A percentile compares a stretch with the other conserved stretches of the same genome.
phyloP scores from a whole-genome alignment of 306 rosid genomes.

The Sophora flavescens region DNA sequence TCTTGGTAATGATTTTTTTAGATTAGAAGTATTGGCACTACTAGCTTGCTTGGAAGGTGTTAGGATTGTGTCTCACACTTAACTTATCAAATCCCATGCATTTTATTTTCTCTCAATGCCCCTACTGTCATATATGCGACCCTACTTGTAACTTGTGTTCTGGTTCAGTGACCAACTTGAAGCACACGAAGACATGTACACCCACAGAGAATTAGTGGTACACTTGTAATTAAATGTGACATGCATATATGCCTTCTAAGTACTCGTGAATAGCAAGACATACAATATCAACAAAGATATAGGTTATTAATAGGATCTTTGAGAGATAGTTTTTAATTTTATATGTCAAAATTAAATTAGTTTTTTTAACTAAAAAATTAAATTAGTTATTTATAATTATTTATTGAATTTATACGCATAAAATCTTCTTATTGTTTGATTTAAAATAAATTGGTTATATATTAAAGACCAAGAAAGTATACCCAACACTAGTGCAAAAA shows the following conservation, averaged over 20 bases:
- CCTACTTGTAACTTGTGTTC: conserved; percentile 23
- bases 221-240: conserved; percentile 16
- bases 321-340: too few species aligned
- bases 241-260: background rate
- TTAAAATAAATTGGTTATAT: background rate
- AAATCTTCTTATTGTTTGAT: background rate
- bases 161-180: conserved; percentile 38
- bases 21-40: conserved; percentile 26
- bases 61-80: background rate
- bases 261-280: background rate
- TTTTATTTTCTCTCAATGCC: conserved; percentile 25
- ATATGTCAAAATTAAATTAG: too few species aligned
- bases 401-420: too few species aligned
- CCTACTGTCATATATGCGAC: conserved; percentile 21
- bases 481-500: too few species aligned
- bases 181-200: background rate
- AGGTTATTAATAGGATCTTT: too few species aligned
- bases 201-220: background rate
- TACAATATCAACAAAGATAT: background rate
- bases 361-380: too few species aligned
- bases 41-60: conserved; percentile 30
- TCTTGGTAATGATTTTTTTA: conserved; percentile 11
- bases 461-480: conserved; percentile 13
- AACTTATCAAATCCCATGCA: conserved; percentile 27
- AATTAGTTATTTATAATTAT: too few species aligned